Evolutionary conservation across 306 rosid species (phyloP), one percentile per base, ranked within the genome.

Genomic region (Calophaca sinica): DNA sequence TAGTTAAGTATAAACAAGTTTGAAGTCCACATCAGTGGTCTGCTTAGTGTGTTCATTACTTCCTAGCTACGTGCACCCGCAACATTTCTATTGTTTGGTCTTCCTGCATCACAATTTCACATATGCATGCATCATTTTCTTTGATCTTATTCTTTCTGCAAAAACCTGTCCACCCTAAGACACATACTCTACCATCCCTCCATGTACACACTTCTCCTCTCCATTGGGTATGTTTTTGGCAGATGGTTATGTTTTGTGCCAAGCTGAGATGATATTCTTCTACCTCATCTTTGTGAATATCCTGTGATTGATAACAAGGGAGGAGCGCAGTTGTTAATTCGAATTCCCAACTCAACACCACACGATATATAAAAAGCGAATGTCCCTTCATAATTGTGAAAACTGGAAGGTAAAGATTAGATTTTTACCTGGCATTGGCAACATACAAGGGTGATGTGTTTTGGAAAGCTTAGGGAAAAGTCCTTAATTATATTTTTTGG

Each of bases 371-470:
- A 38, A 28, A 28, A 66, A 29, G 2, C 3, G 1, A 20, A 20
- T 20, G 26, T 20, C 26, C 26, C 26, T 33, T 33, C 36, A 33
- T 33, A 33, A 33, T 2, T 33, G 36, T 33, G 36, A 33, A 33
- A 33, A 33, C 4, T 33, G 36, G 36, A 33, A n/a, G 35, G 20
- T 52, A 20, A 48, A 70, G 10, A 49, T 29, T 26, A 35, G 5
- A 58, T 5, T 35, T 51, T 11, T 64, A 81, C 85, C 85, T 68
- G 13, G 12, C 68, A 50, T 31, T 48, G 6, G n/a, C 85, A 81
- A 20, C 79, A 76, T 32, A 58, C 14, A 15, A 80, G 52, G 49
- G 36, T 57, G 36, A 76, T 5, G 4, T 51, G 44, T 20, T 72
- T 28, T 12, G 71, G 57, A 41, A 72, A 49, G 31, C 6, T 46